Evolutionary conservation across 106 monocot species (phyloP), one percentile per base, ranked within the genome.

Genomic region (Dioscorea dumetorum): DNA sequence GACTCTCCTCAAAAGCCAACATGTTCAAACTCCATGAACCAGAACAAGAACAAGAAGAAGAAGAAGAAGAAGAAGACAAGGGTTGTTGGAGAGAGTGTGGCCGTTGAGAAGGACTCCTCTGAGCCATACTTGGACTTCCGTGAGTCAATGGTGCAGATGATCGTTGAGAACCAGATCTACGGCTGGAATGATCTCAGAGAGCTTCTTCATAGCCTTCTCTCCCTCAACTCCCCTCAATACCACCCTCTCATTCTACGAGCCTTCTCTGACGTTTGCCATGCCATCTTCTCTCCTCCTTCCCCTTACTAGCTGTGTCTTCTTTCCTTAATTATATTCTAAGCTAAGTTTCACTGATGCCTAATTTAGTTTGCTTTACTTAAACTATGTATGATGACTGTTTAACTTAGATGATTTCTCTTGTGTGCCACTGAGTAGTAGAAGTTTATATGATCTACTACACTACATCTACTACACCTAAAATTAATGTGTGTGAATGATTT

Each of bases 211-310:
- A 20, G 66, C 48, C 49, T 74, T 54, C 74, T 74, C 58, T 24
- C 33, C 17, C 74, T 74, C 74, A 74, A 74, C 74, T 67, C 65
- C 17, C 67, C 81, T 2, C 66, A 67, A 67, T 67, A 81, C 34
- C 81, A 81, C 32, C 76, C 76, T 48, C 28, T 68, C 57, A 81
- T 81, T 52, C 54, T 81, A 33, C 60, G 72, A 13, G 81, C 81
- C 65, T 81, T 81, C 81, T 58, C 75, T 49, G 81, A 81, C 57
- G 75, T 81, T 28, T 81, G 81, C 70, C 72, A 71, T 53, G 71
- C 58, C 20, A 48, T 76, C 33, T 72, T 76, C 76, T 61, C 81
- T 10, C 57, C 64, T 57, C 14, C 62, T 15, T 31, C 33, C 62
- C 12, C 62, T 4, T 0, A 23, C 9, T 15, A 33, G 13, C 22